These are phyloP conservation scores for Solanum hybrid DNA, from an alignment of 305 asterid genomes.

Conservation along the genomic window DNA sequence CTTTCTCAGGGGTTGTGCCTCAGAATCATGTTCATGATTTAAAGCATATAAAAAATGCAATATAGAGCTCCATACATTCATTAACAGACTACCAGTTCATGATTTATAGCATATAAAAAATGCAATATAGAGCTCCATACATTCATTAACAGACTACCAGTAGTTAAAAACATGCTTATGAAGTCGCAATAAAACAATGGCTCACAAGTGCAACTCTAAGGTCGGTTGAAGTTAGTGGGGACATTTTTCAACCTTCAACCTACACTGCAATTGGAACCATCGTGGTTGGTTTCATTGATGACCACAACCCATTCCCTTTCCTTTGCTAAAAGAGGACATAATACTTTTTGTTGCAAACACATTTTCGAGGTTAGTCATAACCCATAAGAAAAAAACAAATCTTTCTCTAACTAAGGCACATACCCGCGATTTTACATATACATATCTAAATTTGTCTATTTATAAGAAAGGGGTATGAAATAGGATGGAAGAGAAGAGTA, in stretches of 20 bases:
- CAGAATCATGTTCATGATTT: not conserved
- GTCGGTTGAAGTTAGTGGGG: not conserved
- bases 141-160: not conserved
- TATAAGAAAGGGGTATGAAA: not conserved
- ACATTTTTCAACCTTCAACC: not conserved
- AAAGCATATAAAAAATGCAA: not conserved
- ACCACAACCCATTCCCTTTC: not conserved
- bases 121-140: not conserved
- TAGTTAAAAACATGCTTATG: not conserved
- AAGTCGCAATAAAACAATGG: not conserved
- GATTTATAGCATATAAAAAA: not conserved
- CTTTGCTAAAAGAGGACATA: not conserved
- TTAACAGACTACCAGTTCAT: not conserved
- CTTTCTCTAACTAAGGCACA: not conserved
- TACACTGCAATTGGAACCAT: not conserved
- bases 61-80: not conserved
- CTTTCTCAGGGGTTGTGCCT: not conserved
- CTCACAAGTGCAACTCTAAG: not conserved
- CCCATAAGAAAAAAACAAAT: not conserved
- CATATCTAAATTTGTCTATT: not conserved
- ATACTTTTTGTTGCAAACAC: not conserved
- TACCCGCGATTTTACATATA: not conserved
- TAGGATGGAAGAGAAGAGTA: not conserved
- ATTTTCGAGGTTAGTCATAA: not conserved
- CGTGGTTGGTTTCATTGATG: not conserved